Evolutionary conservation across 331 rosid species (phyloP).

Genomic region (Dryas integrifolia): DNA sequence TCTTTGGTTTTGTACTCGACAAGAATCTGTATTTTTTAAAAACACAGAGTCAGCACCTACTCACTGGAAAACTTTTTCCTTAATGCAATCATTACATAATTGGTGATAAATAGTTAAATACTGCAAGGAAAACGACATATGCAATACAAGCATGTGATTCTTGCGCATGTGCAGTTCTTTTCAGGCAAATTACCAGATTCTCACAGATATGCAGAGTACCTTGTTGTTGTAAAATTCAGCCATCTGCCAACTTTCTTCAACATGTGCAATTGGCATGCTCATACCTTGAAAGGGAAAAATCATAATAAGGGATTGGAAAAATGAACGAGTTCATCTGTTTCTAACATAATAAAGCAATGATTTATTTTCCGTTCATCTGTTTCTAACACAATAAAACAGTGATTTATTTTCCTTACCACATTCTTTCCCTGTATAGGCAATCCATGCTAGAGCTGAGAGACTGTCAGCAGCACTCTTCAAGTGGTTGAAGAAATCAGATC

Average conservation of each 20-base stretch:
- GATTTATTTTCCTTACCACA: slow-evolving; percentile 61
- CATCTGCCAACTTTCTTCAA: slow-evolving; percentile 99
- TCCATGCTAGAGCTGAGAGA: slow-evolving; percentile 95
- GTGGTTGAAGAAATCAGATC: slow-evolving; percentile 85
- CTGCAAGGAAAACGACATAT: background rate
- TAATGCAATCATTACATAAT: slow-evolving; percentile 2
- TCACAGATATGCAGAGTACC: slow-evolving; percentile 47
- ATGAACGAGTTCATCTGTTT: background rate
- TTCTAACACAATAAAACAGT: slow-evolving; percentile 20
- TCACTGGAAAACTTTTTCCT: slow-evolving; percentile 4
- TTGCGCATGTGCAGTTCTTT: background rate
- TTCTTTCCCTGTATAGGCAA: slow-evolving; percentile 82
- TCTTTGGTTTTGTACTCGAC: slow-evolving; percentile 85
- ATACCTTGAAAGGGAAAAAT: slow-evolving; percentile 54
- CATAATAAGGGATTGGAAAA: slow-evolving; percentile 26
- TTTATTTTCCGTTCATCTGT: slow-evolving; percentile 22
- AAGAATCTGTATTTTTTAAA: slow-evolving; percentile 61
- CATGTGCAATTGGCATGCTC: slow-evolving; percentile 97
- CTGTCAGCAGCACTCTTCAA: slow-evolving; percentile 85
- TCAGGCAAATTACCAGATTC: slow-evolving; percentile 21
- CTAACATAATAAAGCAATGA: slow-evolving; percentile 21
- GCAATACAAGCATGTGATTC: background rate
- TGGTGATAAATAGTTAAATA: background rate
- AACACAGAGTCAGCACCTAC: slow-evolving; percentile 18
- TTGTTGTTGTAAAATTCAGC: slow-evolving; percentile 96